Conservation (phyloP, 1,139 yeast genomes). For the Blastobotrys capitulatus region DNA sequence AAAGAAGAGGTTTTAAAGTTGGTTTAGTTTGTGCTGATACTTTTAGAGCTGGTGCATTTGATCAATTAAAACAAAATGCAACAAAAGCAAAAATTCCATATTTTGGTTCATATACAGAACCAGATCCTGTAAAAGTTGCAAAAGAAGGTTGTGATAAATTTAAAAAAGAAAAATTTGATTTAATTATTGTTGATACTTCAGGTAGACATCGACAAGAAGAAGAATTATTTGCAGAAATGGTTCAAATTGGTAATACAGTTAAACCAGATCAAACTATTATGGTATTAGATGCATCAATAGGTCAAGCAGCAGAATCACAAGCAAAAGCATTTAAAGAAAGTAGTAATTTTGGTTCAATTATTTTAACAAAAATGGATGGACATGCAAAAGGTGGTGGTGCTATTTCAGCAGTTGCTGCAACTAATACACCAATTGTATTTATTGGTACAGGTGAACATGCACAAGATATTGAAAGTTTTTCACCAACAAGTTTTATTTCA, state of each 20-base stretch:
- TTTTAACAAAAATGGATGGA: slow-evolving; percentile 96
- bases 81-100: slow-evolving; percentile 91
- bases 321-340: slow-evolving; percentile 92
- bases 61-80: slow-evolving; percentile 95
- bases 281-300: slow-evolving; percentile 97
- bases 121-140: slow-evolving; percentile 92
- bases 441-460: slow-evolving; percentile 99
- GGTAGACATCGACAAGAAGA: slow-evolving; percentile 97
- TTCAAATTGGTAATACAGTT: slow-evolving; percentile 81
- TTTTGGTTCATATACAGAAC: slow-evolving; percentile 91
- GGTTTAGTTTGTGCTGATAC: slow-evolving; percentile 99
- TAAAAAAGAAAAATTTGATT: slow-evolving; percentile 85
- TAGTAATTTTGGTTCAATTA: slow-evolving; percentile 90
- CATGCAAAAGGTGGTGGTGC: slow-evolving; percentile 99
- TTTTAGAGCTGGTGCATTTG: slow-evolving; percentile 99
- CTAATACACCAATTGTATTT: slow-evolving; percentile 91
- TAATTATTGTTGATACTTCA: slow-evolving; percentile 94
- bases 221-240: slow-evolving; percentile 89
- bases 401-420: slow-evolving; percentile 96
- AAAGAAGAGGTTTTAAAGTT: slow-evolving; percentile 87
- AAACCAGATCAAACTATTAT: slow-evolving; percentile 90
- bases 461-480: slow-evolving; percentile 85
- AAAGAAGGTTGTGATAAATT: slow-evolving; percentile 88
- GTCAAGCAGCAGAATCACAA: slow-evolving; percentile 97
- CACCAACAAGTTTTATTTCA: slow-evolving; percentile 84